A percentile compares a stretch with the other conserved stretches of the same genome.
Evolutionary conservation across 768 basidiomycete genomes (phyloP).

Genomic region (Tylopilus subfusipes): DNA sequence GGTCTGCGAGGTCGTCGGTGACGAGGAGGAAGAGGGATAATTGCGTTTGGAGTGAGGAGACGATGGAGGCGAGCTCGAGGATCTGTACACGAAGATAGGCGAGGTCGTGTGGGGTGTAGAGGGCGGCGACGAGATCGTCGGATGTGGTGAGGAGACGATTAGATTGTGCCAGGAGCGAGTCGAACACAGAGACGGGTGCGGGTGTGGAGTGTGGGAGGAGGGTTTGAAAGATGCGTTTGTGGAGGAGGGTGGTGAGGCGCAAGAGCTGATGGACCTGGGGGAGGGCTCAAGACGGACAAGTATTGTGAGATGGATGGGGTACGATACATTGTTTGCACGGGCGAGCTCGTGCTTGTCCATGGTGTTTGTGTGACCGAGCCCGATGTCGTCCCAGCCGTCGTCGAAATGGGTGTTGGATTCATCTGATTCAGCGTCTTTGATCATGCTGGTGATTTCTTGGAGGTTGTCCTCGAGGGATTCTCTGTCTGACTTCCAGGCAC

Average conservation of each 20-base stretch:
- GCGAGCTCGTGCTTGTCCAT: constrained; percentile 50
- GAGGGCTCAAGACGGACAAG: constrained; percentile 1
- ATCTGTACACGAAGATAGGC: constrained; percentile 40
- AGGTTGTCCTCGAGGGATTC: constrained; percentile 60
- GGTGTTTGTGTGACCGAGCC: constrained; percentile 41
- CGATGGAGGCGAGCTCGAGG: constrained; percentile 34
- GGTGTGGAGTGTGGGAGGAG: constrained; percentile 37
- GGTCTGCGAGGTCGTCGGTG: constrained; percentile 22
- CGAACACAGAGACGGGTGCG: constrained; percentile 38
- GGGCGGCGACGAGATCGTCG: constrained; percentile 65
- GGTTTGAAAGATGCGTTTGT: constrained; percentile 56
- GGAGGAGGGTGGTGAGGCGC: constrained; percentile 57
- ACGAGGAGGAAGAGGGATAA: constrained; percentile 24
- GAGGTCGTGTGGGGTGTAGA: constrained; percentile 62
- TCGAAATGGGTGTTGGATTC: constrained; percentile 24
- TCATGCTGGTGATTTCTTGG: constrained; percentile 54
- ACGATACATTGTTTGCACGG: constrained; percentile 54
- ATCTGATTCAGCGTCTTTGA: constrained; percentile 37
- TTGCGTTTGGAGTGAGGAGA: constrained; percentile 35
- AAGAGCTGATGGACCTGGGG: constrained; percentile 56
- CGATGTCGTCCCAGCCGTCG: constrained; percentile 66
- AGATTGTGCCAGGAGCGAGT: constrained; percentile 49
- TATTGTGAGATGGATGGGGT: not conserved
- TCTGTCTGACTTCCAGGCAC: constrained; percentile 48
- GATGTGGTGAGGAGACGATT: constrained; percentile 48